These are phyloP conservation scores for Acanthamoeba culbertsoni DNA, from an alignment of 208 protist genomes.

Conservation along the genomic window DNA sequence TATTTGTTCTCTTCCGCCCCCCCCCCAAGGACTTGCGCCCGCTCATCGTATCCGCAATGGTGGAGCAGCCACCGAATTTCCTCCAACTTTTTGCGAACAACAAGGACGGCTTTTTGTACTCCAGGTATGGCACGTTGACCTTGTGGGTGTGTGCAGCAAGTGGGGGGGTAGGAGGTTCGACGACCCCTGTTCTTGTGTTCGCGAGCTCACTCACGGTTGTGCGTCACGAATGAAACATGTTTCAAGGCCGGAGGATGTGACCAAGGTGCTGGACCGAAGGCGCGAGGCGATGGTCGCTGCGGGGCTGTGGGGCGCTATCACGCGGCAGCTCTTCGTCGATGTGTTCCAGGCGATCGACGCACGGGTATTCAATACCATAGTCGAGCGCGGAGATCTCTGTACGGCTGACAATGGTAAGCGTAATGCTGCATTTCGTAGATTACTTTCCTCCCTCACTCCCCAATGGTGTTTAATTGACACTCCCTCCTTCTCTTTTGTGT, in stretches of 20 bases:
- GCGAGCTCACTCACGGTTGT: too few species aligned
- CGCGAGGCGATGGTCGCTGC: background rate
- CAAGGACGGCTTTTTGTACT: background rate
- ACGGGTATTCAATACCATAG: background rate
- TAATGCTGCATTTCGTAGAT: too few species aligned
- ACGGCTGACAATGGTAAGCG: background rate
- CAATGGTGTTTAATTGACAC: too few species aligned
- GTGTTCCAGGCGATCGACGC: background rate
- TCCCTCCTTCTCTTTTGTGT: background rate
- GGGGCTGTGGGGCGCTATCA: background rate
- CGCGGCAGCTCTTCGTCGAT: background rate
- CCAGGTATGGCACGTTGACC: background rate
- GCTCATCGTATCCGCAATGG: background rate
- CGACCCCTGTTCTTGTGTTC: too few species aligned
- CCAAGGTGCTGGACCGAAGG: background rate
- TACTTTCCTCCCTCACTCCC: background rate
- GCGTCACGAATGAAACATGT: background rate
- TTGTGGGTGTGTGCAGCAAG: too few species aligned
- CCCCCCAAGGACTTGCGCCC: background rate
- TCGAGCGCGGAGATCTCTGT: background rate
- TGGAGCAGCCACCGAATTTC: background rate
- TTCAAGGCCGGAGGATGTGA: background rate
- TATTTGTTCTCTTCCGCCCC: too few species aligned
- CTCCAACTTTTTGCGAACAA: background rate
- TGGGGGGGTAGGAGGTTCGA: too few species aligned